Base-by-base conservation (phyloP, 1,284 basidiomycete species). In the Cutaneotrichosporon sp. region DNA sequence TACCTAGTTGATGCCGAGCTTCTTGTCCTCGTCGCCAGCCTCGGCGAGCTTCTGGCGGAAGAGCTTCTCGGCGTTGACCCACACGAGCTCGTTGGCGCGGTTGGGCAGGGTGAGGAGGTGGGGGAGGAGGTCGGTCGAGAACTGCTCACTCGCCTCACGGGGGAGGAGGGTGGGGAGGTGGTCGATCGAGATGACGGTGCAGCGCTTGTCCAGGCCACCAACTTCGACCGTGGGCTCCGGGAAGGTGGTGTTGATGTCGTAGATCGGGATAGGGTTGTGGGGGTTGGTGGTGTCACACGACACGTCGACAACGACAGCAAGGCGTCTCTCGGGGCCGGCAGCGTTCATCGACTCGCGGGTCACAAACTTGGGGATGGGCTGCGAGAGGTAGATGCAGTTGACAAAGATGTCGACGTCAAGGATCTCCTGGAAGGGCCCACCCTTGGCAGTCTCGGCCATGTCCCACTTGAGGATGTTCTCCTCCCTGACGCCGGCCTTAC, bases 221-320 rank as follows among this genome's bases (percentile, higher is more conserved):
- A 97, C 94, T 68, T 89, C 85, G 51, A 98, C 92, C 2, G 96
- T 98, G 13, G 97, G 97, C 69, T 91, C 85, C 61, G 90, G 87
- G 80, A 99, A 99, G 3, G 93, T 96, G 21, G 97, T 99, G 83
- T 98, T 98, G 83, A 97, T 87, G 65, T 81, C 85, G 83, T 99
- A 99, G 70, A 99, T 90, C 18, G 97, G 97, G 72, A 99, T 90
- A 0, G 97, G 97, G 82, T 99, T 99, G 86, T 91, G 91, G 31
- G 96, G 95, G 82, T 99, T 99, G 63, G 95, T 99, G 31, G 97
- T 99, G 81, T 99, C 97, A 83, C 97, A 99, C 79, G 93, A 97
- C 71, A 99, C 97, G 78, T 99, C 97, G 47, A 99, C 96, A 58
- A 99, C 88, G 51, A 95, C 88, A 40, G 88, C 85, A 65, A 99